phyloP scores from a whole-genome alignment of 139 green algal genomes.

The Penium margaritaceum region DNA sequence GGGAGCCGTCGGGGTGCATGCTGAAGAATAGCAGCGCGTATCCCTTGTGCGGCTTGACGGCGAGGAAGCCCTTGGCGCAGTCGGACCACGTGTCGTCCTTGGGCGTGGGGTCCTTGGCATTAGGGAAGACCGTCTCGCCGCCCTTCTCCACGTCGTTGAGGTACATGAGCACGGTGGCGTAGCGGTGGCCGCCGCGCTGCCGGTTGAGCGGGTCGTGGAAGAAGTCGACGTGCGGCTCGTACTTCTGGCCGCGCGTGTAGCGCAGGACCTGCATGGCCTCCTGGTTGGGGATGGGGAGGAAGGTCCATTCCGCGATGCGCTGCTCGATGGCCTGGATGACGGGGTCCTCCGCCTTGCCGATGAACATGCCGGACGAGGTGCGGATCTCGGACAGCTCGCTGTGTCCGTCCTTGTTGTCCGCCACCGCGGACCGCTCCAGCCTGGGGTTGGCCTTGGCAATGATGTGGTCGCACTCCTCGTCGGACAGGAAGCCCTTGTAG shows the following conservation, averaged over 20 bases:
- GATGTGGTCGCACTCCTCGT: conserved; percentile 49
- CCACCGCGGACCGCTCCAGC: conserved; percentile 39
- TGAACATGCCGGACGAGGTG: conserved; percentile 50
- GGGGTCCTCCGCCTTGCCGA: conserved; percentile 51
- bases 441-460: background rate
- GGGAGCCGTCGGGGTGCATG: conserved; percentile 25
- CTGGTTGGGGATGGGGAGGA: conserved; percentile 54
- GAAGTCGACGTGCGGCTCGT: conserved; percentile 76
- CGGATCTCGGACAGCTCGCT: conserved; percentile 42
- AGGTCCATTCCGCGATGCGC: conserved; percentile 56
- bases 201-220: conserved; percentile 72
- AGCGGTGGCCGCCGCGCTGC: conserved; percentile 64
- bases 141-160: conserved; percentile 51
- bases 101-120: conserved; percentile 8
- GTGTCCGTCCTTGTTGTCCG: conserved; percentile 45
- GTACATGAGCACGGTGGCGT: conserved; percentile 78
- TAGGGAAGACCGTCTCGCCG: conserved; percentile 50
- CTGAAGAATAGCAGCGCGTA: conserved; percentile 51
- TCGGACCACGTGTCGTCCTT: conserved; percentile 28
- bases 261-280: conserved; percentile 75
- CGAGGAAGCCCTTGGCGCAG: conserved; percentile 2
- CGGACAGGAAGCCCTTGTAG: conserved; percentile 44
- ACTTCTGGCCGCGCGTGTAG: conserved; percentile 74
- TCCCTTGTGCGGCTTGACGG: conserved; percentile 48
- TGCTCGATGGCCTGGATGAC: conserved; percentile 61